Percentiles rank a stretch among this genome's conserved stretches.
phyloP scores from a whole-genome alignment of 2,329 filamentous ascomycete genomes.

The Cordyceps cateniannulata region DNA sequence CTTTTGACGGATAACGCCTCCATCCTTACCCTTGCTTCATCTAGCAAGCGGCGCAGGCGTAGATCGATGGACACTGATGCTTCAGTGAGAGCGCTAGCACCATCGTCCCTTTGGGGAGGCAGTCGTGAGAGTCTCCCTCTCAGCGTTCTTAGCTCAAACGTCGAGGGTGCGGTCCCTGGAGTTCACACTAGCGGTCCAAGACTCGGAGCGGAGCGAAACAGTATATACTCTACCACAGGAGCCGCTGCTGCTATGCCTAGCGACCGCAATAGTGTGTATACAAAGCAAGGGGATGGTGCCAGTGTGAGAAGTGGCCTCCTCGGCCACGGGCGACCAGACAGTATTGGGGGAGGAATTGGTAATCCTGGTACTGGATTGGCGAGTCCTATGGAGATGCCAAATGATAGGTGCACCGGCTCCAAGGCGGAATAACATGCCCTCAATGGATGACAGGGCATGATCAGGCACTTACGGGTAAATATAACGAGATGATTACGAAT shows the following conservation, averaged over 20 bases:
- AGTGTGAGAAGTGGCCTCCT: conserved; percentile 73
- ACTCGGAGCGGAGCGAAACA: conserved; percentile 57
- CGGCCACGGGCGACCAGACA: conserved; percentile 75
- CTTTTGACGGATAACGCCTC: conserved; percentile 80
- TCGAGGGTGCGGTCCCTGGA: conserved; percentile 46
- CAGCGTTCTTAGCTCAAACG: conserved; percentile 68
- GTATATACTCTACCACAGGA: conserved; percentile 74
- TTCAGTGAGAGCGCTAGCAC: conserved; percentile 76
- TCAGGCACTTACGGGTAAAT: not conserved
- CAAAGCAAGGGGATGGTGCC: conserved; percentile 62
- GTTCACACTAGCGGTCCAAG: conserved; percentile 45
- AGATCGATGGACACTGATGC: conserved; percentile 81
- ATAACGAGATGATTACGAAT: not conserved
- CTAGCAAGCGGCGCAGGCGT: conserved; percentile 68
- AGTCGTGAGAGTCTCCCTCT: conserved; percentile 74
- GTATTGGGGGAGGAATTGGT: conserved; percentile 69
- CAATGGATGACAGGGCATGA: not conserved
- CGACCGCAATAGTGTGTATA: conserved; percentile 78
- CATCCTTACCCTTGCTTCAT: conserved; percentile 77
- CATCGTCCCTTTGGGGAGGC: conserved; percentile 74
- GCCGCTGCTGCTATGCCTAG: conserved; percentile 58
- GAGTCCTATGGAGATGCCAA: conserved; percentile 43
- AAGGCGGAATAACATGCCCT: not conserved
- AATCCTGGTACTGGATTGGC: conserved; percentile 56
- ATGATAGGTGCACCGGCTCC: conserved; percentile 23